Evolutionary conservation across 2,329 filamentous ascomycete species (phyloP).

Genomic region (Exophiala phaeomuriformis): DNA sequence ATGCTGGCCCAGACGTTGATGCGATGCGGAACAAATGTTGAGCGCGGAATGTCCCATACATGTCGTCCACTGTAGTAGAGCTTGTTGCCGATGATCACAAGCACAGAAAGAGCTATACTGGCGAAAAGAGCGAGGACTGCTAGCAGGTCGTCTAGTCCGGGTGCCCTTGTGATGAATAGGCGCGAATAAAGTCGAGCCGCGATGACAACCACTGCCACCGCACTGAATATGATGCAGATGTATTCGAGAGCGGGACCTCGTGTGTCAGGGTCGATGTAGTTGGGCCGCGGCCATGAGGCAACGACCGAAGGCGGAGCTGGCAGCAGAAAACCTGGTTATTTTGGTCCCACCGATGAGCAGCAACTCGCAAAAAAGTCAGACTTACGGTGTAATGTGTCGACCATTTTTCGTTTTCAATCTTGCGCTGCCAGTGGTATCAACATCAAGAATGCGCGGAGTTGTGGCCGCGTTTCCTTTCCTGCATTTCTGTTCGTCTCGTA

Average conservation of each 20-base stretch:
- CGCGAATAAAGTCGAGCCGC: conserved; percentile 29
- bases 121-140: conserved; percentile 16
- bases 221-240: conserved; percentile 27
- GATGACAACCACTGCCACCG: conserved; percentile 25
- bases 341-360: no score
- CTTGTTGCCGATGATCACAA: conserved; percentile 24
- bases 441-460: no score
- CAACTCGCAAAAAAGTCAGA: neutral
- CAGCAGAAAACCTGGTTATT: neutral
- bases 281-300: conserved; percentile 30
- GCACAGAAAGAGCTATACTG: conserved; percentile 12
- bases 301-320: conserved; percentile 17
- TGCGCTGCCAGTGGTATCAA: no score
- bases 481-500: no score
- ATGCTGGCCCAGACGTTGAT: conserved; percentile 23
- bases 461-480: no score
- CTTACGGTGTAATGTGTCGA: conserved; percentile 23
- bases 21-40: conserved; percentile 12
- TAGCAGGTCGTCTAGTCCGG: conserved; percentile 23
- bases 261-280: conserved; percentile 29
- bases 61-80: conserved; percentile 21
- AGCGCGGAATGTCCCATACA: conserved; percentile 25
- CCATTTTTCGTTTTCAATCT: conserved; percentile 10
- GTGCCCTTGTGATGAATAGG: conserved; percentile 27
- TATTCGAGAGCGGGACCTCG: conserved; percentile 27